Evolutionary conservation across 306 rosid genomes (phyloP).

Genomic region (Fagus sylvatica): DNA sequence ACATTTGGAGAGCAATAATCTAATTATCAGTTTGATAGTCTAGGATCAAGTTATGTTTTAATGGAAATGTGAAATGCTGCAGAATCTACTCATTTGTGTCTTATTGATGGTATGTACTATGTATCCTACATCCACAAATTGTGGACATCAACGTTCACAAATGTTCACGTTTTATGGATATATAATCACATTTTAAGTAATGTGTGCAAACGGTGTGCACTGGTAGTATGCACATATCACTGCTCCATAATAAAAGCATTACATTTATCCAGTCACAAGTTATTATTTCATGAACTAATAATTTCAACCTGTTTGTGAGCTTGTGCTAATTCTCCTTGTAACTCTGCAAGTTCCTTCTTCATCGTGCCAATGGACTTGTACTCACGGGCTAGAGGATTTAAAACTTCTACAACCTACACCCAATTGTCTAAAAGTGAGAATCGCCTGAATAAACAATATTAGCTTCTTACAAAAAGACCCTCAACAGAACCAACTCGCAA

Average conservation of each 20-base stretch:
- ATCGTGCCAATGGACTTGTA: slow-evolving; percentile 81
- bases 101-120: neutral
- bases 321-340: slow-evolving; percentile 78
- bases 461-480: neutral
- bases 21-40: slow-evolving; percentile 1
- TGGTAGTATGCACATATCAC: too few species aligned
- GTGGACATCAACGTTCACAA: too few species aligned
- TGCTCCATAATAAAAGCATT: neutral
- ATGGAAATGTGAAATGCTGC: neutral
- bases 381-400: slow-evolving; percentile 95
- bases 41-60: neutral
- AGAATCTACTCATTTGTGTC: neutral
- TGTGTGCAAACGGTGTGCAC: too few species aligned
- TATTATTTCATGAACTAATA: neutral
- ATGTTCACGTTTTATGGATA: too few species aligned
- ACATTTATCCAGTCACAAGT: neutral
- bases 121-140: too few species aligned
- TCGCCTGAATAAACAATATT: neutral
- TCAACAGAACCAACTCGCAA: neutral
- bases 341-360: slow-evolving; percentile 89
- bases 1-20: neutral
- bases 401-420: slow-evolving; percentile 60
- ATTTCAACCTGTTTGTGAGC: slow-evolving; percentile 79
- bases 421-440: slow-evolving; percentile 2
- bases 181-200: too few species aligned